Percentiles rank a stretch among this genome's conserved stretches.
phyloP scores from a whole-genome alignment of 257 asterid genomes.

The Voacanga thouarsii region DNA sequence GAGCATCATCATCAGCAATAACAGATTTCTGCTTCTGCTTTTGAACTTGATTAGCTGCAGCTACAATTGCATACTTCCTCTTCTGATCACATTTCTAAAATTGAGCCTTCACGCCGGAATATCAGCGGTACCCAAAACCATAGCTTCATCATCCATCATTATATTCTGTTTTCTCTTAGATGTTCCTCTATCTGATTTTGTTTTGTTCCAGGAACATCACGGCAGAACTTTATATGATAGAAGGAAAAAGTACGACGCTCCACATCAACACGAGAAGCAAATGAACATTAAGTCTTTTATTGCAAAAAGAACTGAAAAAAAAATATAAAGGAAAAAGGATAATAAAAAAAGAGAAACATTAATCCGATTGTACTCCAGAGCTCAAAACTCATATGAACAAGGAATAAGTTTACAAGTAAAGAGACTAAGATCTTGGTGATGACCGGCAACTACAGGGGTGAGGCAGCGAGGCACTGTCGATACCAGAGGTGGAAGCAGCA shows the following conservation, averaged over 20 bases:
- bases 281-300: background rate
- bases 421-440: background rate
- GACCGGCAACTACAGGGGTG: background rate
- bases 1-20: too few relatives aligned
- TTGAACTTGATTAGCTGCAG: too few relatives aligned
- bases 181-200: background rate
- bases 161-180: too few relatives aligned
- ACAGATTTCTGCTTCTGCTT: too few relatives aligned
- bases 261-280: background rate
- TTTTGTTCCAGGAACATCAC: background rate
- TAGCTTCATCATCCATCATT: slow-evolving; percentile 56
- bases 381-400: background rate
- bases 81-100: too few relatives aligned
- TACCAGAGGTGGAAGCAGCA: background rate
- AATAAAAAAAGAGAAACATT: background rate
- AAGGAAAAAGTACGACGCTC: background rate
- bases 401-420: background rate
- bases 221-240: background rate
- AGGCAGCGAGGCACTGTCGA: background rate
- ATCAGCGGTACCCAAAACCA: slow-evolving; percentile 34
- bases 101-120: too few relatives aligned
- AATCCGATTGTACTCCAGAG: background rate
- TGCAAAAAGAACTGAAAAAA: background rate
- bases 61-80: too few relatives aligned
- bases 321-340: background rate